Conservation (phyloP, 2,329 filamentous ascomycete genomes). For the Xylariales sp. region DNA sequence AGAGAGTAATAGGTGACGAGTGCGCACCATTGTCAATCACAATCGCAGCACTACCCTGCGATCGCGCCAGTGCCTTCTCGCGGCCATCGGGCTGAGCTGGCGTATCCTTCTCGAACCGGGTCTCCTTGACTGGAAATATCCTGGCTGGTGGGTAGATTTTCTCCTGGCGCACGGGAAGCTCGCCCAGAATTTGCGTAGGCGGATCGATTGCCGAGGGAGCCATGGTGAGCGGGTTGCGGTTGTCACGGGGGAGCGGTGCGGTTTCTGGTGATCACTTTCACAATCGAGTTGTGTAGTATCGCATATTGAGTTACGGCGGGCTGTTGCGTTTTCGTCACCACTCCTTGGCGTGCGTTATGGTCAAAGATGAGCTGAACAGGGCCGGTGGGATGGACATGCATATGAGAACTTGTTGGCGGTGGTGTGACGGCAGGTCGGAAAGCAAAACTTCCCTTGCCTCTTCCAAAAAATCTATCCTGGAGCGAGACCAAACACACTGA, state of each 20-base stretch:
- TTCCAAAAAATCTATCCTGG: too few species aligned
- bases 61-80: conserved; percentile 55
- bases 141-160: conserved; percentile 48
- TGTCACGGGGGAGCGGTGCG: too few species aligned
- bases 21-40: conserved; percentile 92
- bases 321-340: too few species aligned
- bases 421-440: too few species aligned
- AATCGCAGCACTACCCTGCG: conserved; percentile 65
- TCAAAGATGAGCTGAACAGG: too few species aligned
- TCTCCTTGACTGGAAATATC: conserved; percentile 59
- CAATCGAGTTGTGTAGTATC: conserved; percentile 4
- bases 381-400: too few species aligned
- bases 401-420: too few species aligned
- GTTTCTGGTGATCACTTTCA: conserved; percentile 6
- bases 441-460: too few species aligned
- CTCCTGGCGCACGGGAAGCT: conserved; percentile 34
- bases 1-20: background rate
- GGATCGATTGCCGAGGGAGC: conserved; percentile 50
- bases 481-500: too few species aligned
- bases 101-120: conserved; percentile 53
- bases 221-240: conserved; percentile 32
- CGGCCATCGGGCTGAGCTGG: conserved; percentile 63
- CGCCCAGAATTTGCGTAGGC: conserved; percentile 29
- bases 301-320: background rate
- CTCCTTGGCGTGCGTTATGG: too few species aligned